Percentiles rank a stretch among this genome's conserved stretches.
Evolutionary conservation across 2,329 filamentous ascomycete species (phyloP).

Genomic region (Fusarium heterosporum): DNA sequence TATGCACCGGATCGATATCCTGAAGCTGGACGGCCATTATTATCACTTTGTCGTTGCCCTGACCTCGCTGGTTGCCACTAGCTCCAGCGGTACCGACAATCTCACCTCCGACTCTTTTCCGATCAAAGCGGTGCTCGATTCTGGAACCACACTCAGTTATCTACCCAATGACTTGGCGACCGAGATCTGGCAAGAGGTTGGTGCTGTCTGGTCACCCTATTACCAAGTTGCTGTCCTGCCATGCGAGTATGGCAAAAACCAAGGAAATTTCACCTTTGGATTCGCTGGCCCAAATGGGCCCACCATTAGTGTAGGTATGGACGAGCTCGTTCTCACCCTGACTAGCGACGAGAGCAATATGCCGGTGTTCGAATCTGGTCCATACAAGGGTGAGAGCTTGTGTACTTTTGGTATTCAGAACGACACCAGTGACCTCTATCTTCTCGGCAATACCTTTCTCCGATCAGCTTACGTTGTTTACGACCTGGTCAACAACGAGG

Average conservation of each 20-base stretch:
- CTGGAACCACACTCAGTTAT: constrained; percentile 78
- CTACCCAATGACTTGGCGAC: constrained; percentile 71
- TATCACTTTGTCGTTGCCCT: constrained; percentile 62
- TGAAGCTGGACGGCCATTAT: constrained; percentile 54
- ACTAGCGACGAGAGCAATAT: constrained; percentile 47
- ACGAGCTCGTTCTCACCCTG: constrained; percentile 66
- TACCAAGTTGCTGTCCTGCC: constrained; percentile 60
- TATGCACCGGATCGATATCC: constrained; percentile 70
- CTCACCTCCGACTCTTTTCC: constrained; percentile 59
- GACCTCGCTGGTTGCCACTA: constrained; percentile 61
- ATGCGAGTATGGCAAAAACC: constrained; percentile 59
- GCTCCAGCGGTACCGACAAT: constrained; percentile 61
- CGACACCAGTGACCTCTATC: constrained; percentile 55
- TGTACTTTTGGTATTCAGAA: constrained; percentile 71
- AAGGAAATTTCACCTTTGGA: constrained; percentile 65
- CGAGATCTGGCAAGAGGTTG: constrained; percentile 66
- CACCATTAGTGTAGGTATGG: constrained; percentile 64
- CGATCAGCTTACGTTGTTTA: constrained; percentile 71
- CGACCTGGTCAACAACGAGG: constrained; percentile 68
- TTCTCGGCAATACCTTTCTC: constrained; percentile 69
- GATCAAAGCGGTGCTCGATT: constrained; percentile 76
- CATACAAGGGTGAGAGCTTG: constrained; percentile 57
- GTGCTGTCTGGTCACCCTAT: constrained; percentile 58
- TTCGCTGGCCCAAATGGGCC: constrained; percentile 63
- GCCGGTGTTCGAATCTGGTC: constrained; percentile 55